These are phyloP conservation scores for Zychaea mexicana DNA, from an alignment of 371 early-diverging fungal species.

Conservation along the genomic window DNA sequence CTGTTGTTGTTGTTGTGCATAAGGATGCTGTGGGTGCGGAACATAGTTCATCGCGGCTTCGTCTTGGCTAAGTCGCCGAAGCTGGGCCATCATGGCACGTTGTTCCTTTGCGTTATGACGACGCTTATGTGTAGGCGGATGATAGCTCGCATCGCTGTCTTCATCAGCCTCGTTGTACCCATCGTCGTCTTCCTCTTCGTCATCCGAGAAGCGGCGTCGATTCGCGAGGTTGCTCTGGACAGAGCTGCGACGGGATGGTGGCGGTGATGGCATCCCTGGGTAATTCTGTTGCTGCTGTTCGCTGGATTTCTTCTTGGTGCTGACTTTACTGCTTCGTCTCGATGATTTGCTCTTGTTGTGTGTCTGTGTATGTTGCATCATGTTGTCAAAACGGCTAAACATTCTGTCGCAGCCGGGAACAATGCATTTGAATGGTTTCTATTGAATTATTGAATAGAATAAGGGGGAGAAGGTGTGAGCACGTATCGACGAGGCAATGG, in stretches of 20 bases:
- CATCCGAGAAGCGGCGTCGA: conserved; percentile 6
- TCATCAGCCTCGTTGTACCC: conserved; percentile 10
- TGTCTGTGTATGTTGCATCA: conserved; percentile 68
- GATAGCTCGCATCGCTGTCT: conserved; percentile 25
- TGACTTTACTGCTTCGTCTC: conserved; percentile 1
- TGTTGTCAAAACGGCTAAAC: conserved; percentile 65
- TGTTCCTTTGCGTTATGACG: conserved; percentile 39
- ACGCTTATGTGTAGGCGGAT: conserved; percentile 8
- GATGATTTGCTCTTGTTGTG: conserved; percentile 29
- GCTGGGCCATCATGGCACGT: conserved; percentile 85
- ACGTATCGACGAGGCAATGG: no score
- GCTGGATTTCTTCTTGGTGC: neutral
- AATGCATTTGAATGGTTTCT: conserved; percentile 63
- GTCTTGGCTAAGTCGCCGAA: conserved; percentile 87
- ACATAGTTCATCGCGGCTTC: conserved; percentile 39
- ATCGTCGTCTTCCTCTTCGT: conserved; percentile 24
- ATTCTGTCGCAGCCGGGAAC: conserved; percentile 59
- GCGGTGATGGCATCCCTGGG: conserved; percentile 18
- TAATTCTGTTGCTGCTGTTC: neutral
- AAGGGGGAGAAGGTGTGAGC: neutral
- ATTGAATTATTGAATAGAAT: neutral
- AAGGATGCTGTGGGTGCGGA: neutral
- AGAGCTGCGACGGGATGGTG: conserved; percentile 21
- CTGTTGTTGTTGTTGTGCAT: neutral
- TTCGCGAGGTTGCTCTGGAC: conserved; percentile 5